Evolutionary conservation across 306 rosid genomes (phyloP).

Genomic region (Quercus ilex): DNA sequence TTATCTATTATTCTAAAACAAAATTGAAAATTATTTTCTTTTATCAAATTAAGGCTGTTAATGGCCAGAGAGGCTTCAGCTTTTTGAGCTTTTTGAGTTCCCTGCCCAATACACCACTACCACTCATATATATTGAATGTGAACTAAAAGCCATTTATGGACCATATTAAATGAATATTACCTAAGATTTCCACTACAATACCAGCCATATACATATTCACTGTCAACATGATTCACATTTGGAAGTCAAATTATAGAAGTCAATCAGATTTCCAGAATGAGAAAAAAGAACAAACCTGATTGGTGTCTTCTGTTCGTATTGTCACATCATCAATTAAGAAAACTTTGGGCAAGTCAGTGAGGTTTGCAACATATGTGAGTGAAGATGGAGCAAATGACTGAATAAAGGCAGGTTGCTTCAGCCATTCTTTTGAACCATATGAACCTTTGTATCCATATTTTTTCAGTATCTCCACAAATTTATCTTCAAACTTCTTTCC

Average conservation of each 20-base stretch:
- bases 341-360: slow-evolving; percentile 69
- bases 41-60: no score
- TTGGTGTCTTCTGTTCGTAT: slow-evolving; percentile 76
- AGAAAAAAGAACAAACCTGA: slow-evolving; percentile 46
- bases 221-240: no score
- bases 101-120: no score
- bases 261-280: neutral
- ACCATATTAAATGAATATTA: no score
- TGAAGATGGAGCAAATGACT: slow-evolving; percentile 93
- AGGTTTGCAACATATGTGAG: slow-evolving; percentile 59
- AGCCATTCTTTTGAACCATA: slow-evolving; percentile 80
- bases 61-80: no score
- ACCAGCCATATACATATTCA: no score
- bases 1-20: no score
- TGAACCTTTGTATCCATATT: slow-evolving; percentile 81
- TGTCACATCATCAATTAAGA: slow-evolving; percentile 62
- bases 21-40: no score
- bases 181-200: no score
- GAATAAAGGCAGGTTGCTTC: slow-evolving; percentile 74
- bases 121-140: neutral
- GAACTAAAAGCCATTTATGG: neutral
- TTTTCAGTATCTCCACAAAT: slow-evolving; percentile 72
- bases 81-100: no score
- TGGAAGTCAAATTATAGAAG: neutral
- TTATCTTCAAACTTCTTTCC: slow-evolving; percentile 77